Percentiles rank a stretch among this genome's conserved stretches.
Evolutionary conservation across 2,329 filamentous ascomycete genomes (phyloP).

Genomic region (Curvularia spicifera): DNA sequence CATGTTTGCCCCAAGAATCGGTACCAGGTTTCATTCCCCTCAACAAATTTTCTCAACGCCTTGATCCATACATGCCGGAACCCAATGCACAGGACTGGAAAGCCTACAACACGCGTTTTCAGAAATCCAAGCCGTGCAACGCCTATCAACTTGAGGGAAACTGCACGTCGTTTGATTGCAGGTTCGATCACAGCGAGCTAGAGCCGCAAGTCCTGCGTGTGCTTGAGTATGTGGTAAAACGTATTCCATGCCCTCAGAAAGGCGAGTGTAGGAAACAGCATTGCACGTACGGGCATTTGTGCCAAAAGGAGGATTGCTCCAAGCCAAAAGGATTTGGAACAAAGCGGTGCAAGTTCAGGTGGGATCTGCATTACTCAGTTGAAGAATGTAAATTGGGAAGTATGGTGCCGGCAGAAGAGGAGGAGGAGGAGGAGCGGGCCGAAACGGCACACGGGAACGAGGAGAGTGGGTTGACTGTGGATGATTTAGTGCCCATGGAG

Average conservation of each 20-base stretch:
- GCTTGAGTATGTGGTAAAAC: conserved; percentile 55
- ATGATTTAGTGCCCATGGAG: background rate
- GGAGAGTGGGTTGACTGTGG: background rate
- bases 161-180: conserved; percentile 48
- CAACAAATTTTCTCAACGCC: conserved; percentile 56
- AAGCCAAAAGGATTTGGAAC: conserved; percentile 12
- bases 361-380: conserved; percentile 30
- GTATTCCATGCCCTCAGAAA: conserved; percentile 52
- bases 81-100: conserved; percentile 49
- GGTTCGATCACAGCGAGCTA: conserved; percentile 57
- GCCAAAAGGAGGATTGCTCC: conserved; percentile 44
- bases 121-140: conserved; percentile 57
- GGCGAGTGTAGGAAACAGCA: conserved; percentile 52
- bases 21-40: conserved; percentile 50
- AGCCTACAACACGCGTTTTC: conserved; percentile 47
- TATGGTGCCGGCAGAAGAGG: conserved; percentile 26
- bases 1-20: conserved; percentile 21
- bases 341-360: conserved; percentile 37
- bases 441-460: background rate
- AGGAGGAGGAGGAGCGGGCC: background rate
- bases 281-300: conserved; percentile 58
- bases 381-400: conserved; percentile 24
- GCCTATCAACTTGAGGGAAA: conserved; percentile 53
- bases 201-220: conserved; percentile 50
- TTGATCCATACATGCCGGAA: conserved; percentile 53